Conservation (phyloP, 352 stramenopile genomes). For the Phytophthora boehmeriae region DNA sequence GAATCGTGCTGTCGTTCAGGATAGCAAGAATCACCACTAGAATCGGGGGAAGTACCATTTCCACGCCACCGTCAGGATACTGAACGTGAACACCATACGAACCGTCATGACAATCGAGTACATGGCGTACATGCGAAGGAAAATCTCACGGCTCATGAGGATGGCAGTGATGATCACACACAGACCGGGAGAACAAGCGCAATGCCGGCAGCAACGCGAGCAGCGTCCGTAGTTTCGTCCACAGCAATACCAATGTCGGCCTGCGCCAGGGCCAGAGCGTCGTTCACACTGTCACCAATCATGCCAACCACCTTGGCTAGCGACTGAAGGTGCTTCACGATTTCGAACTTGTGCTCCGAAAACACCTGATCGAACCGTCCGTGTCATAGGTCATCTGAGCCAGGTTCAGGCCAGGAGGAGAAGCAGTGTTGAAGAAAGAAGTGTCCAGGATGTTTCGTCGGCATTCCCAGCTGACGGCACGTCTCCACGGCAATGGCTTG, state of each 20-base stretch:
- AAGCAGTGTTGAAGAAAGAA: constrained; percentile 74
- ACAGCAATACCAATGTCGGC: constrained; percentile 94
- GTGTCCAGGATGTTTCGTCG: constrained; percentile 84
- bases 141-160: constrained; percentile 88
- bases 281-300: constrained; percentile 92
- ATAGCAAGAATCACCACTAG: constrained; percentile 92
- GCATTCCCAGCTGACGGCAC: constrained; percentile 89
- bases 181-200: constrained; percentile 90
- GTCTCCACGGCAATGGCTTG: constrained; percentile 93
- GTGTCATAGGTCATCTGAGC: constrained; percentile 91
- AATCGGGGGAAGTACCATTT: constrained; percentile 91
- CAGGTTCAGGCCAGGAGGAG: constrained; percentile 63
- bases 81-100: constrained; percentile 90
- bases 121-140: constrained; percentile 92
- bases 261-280: constrained; percentile 88
- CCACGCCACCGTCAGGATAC: constrained; percentile 85
- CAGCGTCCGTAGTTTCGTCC: constrained; percentile 86
- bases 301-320: constrained; percentile 84
- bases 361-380: constrained; percentile 93
- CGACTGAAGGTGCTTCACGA: constrained; percentile 90
- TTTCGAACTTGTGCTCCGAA: constrained; percentile 93
- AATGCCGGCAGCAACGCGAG: constrained; percentile 88
- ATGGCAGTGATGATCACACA: constrained; percentile 91
- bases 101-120: constrained; percentile 92
- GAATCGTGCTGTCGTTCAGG: constrained; percentile 89